Percentiles rank a stretch among this genome's conserved stretches.
phyloP scores from a whole-genome alignment of 768 basidiomycete species.

The Termitomyces sp. region DNA sequence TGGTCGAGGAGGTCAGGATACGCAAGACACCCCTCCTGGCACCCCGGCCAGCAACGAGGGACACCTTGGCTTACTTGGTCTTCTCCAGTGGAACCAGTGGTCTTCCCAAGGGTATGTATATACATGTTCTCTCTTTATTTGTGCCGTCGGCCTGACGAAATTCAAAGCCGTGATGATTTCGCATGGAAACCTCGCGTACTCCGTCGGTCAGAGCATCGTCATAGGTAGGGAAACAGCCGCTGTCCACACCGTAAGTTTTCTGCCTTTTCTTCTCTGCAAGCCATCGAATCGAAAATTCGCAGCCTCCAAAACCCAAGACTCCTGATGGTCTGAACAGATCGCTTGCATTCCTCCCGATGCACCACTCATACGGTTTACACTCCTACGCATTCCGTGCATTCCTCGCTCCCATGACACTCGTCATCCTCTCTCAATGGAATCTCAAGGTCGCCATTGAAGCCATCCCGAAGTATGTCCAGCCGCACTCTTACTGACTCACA shows the following conservation, averaged over 20 bases:
- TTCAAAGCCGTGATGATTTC: constrained; percentile 66
- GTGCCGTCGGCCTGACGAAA: constrained; percentile 12
- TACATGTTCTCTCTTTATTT: too few relatives aligned
- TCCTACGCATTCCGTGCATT: constrained; percentile 45
- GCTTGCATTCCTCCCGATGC: constrained; percentile 63
- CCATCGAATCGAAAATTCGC: neutral
- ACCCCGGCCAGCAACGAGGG: constrained; percentile 11
- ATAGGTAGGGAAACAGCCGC: constrained; percentile 24
- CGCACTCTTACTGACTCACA: neutral
- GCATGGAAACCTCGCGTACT: constrained; percentile 56
- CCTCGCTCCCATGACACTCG: constrained; percentile 38
- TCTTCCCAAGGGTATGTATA: constrained; percentile 18
- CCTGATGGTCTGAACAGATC: constrained; percentile 43
- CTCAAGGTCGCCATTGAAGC: constrained; percentile 42
- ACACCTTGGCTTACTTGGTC: constrained; percentile 19
- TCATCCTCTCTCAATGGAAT: constrained; percentile 64
- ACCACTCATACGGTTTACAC: constrained; percentile 67
- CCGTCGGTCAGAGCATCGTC: constrained; percentile 35
- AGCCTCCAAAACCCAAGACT: constrained; percentile 36
- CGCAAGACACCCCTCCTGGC: constrained; percentile 12
- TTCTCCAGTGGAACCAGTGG: constrained; percentile 23
- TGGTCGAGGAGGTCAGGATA: constrained; percentile 30
- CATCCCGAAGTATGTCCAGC: constrained; percentile 55
- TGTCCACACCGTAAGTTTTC: constrained; percentile 34
- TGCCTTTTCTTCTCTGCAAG: neutral